A percentile compares a stretch with the other conserved stretches of the same genome.
Conservation (phyloP, 2,329 filamentous ascomycete species). For the Delphinella strobiligena region DNA sequence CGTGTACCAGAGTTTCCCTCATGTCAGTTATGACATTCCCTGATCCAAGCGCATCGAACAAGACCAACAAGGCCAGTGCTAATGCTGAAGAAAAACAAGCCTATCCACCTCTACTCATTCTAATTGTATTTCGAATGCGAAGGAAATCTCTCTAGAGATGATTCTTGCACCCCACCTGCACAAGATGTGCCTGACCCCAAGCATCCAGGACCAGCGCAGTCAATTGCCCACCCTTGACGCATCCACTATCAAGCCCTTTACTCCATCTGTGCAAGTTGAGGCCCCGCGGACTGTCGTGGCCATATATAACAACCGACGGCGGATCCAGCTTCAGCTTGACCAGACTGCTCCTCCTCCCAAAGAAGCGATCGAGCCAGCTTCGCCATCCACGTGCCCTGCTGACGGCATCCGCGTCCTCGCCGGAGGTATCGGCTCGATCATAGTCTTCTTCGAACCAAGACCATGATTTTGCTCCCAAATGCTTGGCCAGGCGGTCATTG, state of each 20-base stretch:
- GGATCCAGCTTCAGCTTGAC: background rate
- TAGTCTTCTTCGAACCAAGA: constrained; percentile 1
- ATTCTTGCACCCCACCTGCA: constrained; percentile 29
- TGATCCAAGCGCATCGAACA: too few species aligned
- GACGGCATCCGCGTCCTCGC: background rate
- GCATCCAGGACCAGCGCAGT: constrained; percentile 66
- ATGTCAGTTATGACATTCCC: too few species aligned
- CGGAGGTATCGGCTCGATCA: background rate
- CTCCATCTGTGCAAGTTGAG: constrained; percentile 57
- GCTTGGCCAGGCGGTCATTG: constrained; percentile 4
- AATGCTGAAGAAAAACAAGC: too few species aligned
- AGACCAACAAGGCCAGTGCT: too few species aligned
- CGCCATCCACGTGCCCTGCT: background rate
- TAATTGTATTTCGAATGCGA: too few species aligned
- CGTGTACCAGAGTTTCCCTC: too few species aligned
- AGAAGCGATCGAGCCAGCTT: background rate
- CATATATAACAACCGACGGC: constrained; percentile 66
- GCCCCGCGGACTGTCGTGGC: constrained; percentile 66
- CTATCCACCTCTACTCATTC: too few species aligned
- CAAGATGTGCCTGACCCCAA: constrained; percentile 22
- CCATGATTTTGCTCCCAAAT: background rate
- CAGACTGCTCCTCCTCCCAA: background rate
- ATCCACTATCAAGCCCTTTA: constrained; percentile 77
- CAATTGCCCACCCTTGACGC: constrained; percentile 62
- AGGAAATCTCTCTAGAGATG: background rate